Evolutionary conservation across 345 rosid species (phyloP).

Genomic region (Rhodamnia argentea): DNA sequence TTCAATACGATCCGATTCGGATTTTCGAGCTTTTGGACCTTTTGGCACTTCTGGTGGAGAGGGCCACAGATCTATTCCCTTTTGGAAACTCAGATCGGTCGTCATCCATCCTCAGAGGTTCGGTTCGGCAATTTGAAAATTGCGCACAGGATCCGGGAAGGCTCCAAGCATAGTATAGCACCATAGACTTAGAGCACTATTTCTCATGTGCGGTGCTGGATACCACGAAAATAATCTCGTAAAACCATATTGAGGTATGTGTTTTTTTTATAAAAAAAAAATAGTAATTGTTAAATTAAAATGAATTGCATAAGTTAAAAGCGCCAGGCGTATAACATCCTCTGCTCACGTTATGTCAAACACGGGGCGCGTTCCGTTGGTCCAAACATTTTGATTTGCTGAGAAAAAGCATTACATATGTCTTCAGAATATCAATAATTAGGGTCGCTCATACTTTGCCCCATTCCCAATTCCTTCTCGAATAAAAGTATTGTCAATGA

Average conservation of each 20-base stretch:
- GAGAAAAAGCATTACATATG: not conserved
- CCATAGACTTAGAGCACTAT: too few relatives aligned
- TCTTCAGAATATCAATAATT: not conserved
- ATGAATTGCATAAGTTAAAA: not conserved
- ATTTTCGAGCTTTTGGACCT: not conserved
- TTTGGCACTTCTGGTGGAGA: not conserved
- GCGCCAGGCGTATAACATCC: not conserved
- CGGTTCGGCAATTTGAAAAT: not conserved
- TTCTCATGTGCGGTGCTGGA: not conserved
- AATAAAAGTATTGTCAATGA: too few relatives aligned
- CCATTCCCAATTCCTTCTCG: not conserved
- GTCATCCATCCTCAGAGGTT: not conserved
- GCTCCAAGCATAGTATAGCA: not conserved
- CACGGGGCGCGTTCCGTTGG: too few relatives aligned
- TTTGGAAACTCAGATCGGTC: too few relatives aligned
- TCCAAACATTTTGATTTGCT: not conserved
- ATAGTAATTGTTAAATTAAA: not conserved
- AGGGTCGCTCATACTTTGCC: not conserved
- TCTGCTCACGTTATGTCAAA: not conserved
- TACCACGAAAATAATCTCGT: not conserved
- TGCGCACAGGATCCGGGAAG: not conserved
- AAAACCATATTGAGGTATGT: not conserved
- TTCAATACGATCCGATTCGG: not conserved
- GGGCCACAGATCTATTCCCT: too few relatives aligned
- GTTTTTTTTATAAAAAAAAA: not conserved